These are phyloP conservation scores for Barnettozyma vustinii DNA, from an alignment of 805 yeast genomes.

Conservation along the genomic window DNA sequence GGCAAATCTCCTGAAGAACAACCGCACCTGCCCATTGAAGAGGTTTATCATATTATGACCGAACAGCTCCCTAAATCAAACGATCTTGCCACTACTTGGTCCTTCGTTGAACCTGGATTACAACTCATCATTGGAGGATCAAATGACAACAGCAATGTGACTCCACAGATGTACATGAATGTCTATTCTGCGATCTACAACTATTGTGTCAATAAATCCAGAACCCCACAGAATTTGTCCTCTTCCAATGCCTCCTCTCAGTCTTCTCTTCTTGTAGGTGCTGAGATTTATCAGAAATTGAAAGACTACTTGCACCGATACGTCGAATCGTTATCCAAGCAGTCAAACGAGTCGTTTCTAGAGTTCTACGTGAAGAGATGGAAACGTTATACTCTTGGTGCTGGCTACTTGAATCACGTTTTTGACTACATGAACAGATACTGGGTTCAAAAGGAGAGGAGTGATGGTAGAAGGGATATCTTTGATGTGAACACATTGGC, in stretches of 20 bases:
- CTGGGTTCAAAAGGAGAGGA: conserved; percentile 95
- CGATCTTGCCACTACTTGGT: conserved; percentile 69
- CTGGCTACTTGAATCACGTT: conserved; percentile 85
- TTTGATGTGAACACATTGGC: conserved; percentile 90
- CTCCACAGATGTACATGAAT: conserved; percentile 74
- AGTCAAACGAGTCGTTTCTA: conserved; percentile 60
- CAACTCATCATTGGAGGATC: conserved; percentile 61
- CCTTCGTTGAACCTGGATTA: conserved; percentile 70
- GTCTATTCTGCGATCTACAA: conserved; percentile 91
- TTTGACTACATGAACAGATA: conserved; percentile 94
- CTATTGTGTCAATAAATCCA: conserved; percentile 79
- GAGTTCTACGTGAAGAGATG: conserved; percentile 83
- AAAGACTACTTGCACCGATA: conserved; percentile 61
- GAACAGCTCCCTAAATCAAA: conserved; percentile 45
- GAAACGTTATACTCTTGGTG: conserved; percentile 87
- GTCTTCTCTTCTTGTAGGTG: conserved; percentile 64
- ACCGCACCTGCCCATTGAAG: neutral
- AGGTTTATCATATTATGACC: neutral
- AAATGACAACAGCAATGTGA: conserved; percentile 49
- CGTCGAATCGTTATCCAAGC: conserved; percentile 43
- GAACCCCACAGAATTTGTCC: conserved; percentile 36
- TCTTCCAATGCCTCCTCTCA: conserved; percentile 25
- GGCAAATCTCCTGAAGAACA: neutral
- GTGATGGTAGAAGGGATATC: conserved; percentile 85
- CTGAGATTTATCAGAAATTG: conserved; percentile 76